phyloP scores from a whole-genome alignment of 306 rosid genomes.

The Quercus aquifolioides region DNA sequence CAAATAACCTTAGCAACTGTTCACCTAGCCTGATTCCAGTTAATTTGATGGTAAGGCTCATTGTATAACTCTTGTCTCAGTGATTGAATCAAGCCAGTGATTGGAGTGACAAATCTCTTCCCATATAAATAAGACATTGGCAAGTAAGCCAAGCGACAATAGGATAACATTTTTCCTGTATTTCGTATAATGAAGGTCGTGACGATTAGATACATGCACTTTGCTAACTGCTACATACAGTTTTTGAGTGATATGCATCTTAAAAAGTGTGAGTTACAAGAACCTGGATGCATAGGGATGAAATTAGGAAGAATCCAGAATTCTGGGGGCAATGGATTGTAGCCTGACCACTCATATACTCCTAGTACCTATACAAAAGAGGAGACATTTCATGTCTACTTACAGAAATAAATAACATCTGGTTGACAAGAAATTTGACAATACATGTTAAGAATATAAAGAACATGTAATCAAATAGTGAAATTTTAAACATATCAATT shows the following conservation, averaged over 20 bases:
- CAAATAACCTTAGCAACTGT: constrained; percentile 41
- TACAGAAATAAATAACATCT: too few relatives aligned
- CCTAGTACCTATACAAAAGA: constrained; percentile 42
- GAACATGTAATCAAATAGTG: too few relatives aligned
- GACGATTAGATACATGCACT: too few relatives aligned
- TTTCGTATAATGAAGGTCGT: neutral
- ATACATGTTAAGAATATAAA: too few relatives aligned
- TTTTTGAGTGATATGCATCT: too few relatives aligned
- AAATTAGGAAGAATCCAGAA: constrained; percentile 61
- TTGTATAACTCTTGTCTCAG: constrained; percentile 43
- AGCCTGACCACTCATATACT: constrained; percentile 67
- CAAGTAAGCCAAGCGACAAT: constrained; percentile 66
- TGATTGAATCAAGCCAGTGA: constrained; percentile 35
- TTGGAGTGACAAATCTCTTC: constrained; percentile 58
- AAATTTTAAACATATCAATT: too few relatives aligned
- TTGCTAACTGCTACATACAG: too few relatives aligned
- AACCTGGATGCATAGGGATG: constrained; percentile 60
- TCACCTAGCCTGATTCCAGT: constrained; percentile 41
- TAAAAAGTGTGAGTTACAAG: neutral
- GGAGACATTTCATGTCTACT: neutral
- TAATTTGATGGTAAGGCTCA: constrained; percentile 38
- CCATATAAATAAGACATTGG: constrained; percentile 78
- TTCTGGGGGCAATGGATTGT: constrained; percentile 73
- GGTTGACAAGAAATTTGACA: too few relatives aligned
- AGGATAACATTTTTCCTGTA: constrained; percentile 63